Conservation (phyloP, 768 basidiomycete genomes). For the Lentinula boryana region DNA sequence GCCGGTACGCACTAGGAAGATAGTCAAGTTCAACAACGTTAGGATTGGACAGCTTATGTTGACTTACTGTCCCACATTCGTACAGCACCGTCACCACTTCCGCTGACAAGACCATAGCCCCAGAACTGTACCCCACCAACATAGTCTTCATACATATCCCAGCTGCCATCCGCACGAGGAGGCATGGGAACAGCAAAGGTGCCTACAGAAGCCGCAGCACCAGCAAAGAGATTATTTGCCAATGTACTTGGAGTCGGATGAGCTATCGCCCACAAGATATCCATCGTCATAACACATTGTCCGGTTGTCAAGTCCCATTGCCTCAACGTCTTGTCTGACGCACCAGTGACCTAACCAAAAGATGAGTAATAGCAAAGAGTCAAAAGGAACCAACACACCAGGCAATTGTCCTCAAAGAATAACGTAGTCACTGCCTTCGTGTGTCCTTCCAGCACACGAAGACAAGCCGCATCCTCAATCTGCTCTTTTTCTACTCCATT, state of each 20-base stretch:
- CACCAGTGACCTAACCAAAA: constrained; percentile 80
- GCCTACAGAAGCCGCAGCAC: constrained; percentile 49
- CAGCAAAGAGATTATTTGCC: constrained; percentile 43
- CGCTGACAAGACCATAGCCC: constrained; percentile 96
- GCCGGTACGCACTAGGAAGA: constrained; percentile 82
- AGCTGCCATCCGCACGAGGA: constrained; percentile 82
- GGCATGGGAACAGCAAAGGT: constrained; percentile 80
- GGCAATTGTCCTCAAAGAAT: constrained; percentile 91
- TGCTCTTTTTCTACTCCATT: constrained; percentile 24
- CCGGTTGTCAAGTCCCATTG: constrained; percentile 98
- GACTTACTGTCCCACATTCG: constrained; percentile 99
- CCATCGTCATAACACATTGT: constrained; percentile 99
- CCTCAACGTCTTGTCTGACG: constrained; percentile 95
- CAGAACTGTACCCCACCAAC: constrained; percentile 98
- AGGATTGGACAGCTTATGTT: not conserved
- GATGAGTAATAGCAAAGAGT: constrained; percentile 8
- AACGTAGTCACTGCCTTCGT: constrained; percentile 88
- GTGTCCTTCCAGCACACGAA: constrained; percentile 82
- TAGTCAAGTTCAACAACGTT: not conserved
- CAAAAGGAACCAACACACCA: constrained; percentile 47
- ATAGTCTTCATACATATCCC: constrained; percentile 96
- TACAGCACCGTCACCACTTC: constrained; percentile 94
- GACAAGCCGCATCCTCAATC: constrained; percentile 46
- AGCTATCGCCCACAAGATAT: constrained; percentile 98
- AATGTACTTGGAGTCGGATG: constrained; percentile 57